These are phyloP conservation scores for Medicago arabica DNA, from an alignment of 306 rosid species.

Conservation along the genomic window DNA sequence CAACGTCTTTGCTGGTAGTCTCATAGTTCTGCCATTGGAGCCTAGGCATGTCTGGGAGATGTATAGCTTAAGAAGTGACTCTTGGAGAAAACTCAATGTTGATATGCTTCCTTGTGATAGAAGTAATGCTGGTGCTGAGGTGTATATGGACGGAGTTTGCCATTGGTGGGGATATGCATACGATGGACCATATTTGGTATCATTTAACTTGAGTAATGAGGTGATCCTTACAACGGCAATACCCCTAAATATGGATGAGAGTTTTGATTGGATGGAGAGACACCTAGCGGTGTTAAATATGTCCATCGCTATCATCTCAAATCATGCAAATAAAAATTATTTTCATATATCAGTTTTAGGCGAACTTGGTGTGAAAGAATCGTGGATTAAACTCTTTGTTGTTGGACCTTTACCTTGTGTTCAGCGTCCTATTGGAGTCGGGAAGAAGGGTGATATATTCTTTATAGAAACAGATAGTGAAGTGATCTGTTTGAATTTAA, in stretches of 20 bases:
- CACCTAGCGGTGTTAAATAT: not conserved
- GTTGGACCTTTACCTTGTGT: not conserved
- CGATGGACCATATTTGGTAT: not conserved
- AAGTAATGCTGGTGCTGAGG: not conserved
- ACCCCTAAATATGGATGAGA: not conserved
- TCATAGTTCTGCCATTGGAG: not conserved
- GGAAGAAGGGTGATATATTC: not conserved
- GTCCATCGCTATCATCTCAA: conserved; percentile 3
- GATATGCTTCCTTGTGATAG: not conserved
- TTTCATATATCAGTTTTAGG: conserved; percentile 7
- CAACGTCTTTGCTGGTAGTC: not conserved
- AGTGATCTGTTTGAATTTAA: not conserved
- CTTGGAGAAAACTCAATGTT: not conserved
- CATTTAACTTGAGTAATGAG: conserved; percentile 2
- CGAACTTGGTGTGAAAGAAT: not conserved
- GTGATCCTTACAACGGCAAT: not conserved
- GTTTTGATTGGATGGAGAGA: not conserved
- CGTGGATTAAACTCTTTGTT: conserved; percentile 2
- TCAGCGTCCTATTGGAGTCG: not conserved
- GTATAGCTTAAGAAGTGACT: conserved; percentile 2
- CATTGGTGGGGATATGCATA: not conserved
- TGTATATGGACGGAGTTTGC: not conserved
- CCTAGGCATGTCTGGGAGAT: not conserved
- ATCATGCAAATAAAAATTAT: not conserved
- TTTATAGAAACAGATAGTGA: not conserved